Evolutionary conservation across 257 asterid genomes (phyloP), one percentile per base, ranked within the genome.

Genomic region (Nicotiana knightiana): DNA sequence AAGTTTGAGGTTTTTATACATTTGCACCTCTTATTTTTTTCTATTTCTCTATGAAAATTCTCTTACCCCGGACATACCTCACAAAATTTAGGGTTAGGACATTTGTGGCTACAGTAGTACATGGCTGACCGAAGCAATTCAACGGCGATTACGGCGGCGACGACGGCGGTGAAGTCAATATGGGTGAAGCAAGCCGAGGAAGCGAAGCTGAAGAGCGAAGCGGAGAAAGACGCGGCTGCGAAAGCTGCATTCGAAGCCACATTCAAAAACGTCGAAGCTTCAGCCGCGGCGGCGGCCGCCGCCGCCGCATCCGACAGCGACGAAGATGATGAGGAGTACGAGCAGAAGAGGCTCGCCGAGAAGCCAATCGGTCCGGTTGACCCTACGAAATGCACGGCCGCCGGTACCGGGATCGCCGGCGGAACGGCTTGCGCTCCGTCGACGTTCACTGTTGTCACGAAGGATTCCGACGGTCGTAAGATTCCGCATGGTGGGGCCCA

Each of bases 231-330:
- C 62, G 99, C 99, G 24, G 98, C 97, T 28, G 99, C 99, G 18
- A 96, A 96, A 89, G 99, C 99, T 48, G 99, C 99, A 21, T 96
- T 96, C 79, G 99, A 96, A 73, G 99, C 99, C 67, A 96, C 99
- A 33, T 96, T 96, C 87, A 94, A 90, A 73, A 91, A 87, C 75
- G 75, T 87, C 57, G 87, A 84, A 11, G 59, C 89, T 35, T 84
- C 87, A 4, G 65, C 63, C 81, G 51, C 80, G 6, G 17, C 81
- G 0, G 76, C 68, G 32, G 88, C 82, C 6, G 21, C 82, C 8
- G 59, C 84, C 9, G 85, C 91, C 55, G 85, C 89, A 39, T 89
- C 92, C 6, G 97, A 89, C 70, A 88, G 93, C 2, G 90, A 88
- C 24, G 81, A 81, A 7, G 99, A 95, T 5, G 94, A 86, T 2